Percentiles rank a stretch among this genome's conserved stretches.
Evolutionary conservation across 257 asterid species (phyloP).

Genomic region (Solanum gandarillasii): DNA sequence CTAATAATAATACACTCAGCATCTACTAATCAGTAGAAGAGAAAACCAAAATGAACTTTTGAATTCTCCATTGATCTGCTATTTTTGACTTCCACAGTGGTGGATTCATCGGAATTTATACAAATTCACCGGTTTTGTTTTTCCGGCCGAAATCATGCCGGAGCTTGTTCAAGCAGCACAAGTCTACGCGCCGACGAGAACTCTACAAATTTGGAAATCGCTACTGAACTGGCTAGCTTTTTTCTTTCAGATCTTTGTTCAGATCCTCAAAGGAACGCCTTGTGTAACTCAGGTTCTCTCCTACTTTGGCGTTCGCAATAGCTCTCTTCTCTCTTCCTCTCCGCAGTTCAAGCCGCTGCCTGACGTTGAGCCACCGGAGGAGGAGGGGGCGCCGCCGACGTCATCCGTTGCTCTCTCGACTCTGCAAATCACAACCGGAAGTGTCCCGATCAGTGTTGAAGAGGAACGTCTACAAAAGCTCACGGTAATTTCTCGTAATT

Average conservation of each 20-base stretch:
- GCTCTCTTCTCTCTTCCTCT: slow-evolving; percentile 35
- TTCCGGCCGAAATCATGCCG: slow-evolving; percentile 30
- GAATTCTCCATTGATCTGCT: neutral
- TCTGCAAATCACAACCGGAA: neutral
- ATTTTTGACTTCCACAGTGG: neutral
- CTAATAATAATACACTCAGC: neutral
- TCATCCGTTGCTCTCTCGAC: slow-evolving; percentile 3
- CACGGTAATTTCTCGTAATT: slow-evolving; percentile 11
- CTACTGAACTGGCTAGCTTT: slow-evolving; percentile 72
- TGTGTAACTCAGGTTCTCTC: slow-evolving; percentile 57
- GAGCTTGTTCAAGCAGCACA: slow-evolving; percentile 69
- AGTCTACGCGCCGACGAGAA: slow-evolving; percentile 63
- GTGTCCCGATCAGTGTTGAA: neutral
- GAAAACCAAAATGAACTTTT: no score
- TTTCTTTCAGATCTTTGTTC: slow-evolving; percentile 83
- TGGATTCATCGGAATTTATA: neutral
- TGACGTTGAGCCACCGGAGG: slow-evolving; percentile 45
- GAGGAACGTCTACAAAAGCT: slow-evolving; percentile 12
- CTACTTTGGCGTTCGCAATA: slow-evolving; percentile 47
- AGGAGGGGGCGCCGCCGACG: slow-evolving; percentile 23
- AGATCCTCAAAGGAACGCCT: slow-evolving; percentile 85
- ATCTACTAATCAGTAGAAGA: neutral
- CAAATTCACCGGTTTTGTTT: neutral
- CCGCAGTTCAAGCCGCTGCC: slow-evolving; percentile 60
- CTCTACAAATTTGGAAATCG: slow-evolving; percentile 73